A percentile compares a stretch with the other conserved stretches of the same genome.
phyloP scores from a whole-genome alignment of 441 rosid species.

The Erysimum pusillum region DNA sequence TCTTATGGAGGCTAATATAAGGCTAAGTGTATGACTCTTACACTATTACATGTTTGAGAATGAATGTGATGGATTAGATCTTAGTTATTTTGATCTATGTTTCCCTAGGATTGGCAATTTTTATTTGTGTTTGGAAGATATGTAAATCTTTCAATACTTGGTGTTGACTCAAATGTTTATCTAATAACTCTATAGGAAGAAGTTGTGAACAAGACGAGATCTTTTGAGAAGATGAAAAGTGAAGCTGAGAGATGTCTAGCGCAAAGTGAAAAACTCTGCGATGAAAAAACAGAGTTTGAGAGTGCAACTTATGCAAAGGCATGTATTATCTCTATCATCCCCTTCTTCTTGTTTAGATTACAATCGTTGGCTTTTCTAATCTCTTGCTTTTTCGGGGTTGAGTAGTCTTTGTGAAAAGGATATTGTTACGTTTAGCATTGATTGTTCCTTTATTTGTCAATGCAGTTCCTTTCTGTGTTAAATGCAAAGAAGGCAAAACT shows the following conservation, averaged over 20 bases:
- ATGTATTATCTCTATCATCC: constrained; percentile 5
- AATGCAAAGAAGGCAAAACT: constrained; percentile 88
- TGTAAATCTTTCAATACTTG: background rate
- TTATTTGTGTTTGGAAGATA: background rate
- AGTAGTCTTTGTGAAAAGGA: constrained; percentile 7
- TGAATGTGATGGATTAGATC: background rate
- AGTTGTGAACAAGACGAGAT: constrained; percentile 72
- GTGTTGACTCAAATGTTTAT: background rate
- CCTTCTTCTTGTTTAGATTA: background rate
- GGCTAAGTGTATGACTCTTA: constrained; percentile 65
- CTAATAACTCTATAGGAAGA: constrained; percentile 62
- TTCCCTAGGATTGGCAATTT: background rate
- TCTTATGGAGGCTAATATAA: constrained; percentile 80
- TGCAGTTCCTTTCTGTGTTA: constrained; percentile 71
- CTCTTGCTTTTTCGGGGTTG: background rate
- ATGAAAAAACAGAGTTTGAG: constrained; percentile 75
- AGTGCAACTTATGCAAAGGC: constrained; percentile 81
- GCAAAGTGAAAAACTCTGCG: constrained; percentile 67
- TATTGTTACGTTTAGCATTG: too few relatives aligned
- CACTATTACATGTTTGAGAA: too few relatives aligned
- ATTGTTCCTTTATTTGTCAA: background rate
- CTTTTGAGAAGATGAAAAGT: constrained; percentile 64
- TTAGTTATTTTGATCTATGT: background rate
- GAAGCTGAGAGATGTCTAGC: constrained; percentile 87
- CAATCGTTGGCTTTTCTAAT: background rate